Evolutionary conservation across 495 filamentous ascomycete genomes (phyloP).

Genomic region (Paragyromitra xinjiangensis): DNA sequence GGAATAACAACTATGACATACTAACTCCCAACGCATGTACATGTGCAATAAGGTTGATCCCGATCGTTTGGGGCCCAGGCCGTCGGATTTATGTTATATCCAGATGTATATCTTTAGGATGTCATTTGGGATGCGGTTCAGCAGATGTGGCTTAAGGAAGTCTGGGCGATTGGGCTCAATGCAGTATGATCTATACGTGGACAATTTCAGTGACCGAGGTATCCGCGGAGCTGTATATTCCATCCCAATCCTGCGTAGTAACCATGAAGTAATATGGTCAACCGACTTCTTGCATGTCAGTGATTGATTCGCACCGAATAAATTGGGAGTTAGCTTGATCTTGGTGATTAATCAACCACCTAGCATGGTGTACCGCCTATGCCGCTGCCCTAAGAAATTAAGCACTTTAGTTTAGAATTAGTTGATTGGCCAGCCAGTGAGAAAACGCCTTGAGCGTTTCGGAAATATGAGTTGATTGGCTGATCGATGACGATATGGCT

Average conservation of each 20-base stretch:
- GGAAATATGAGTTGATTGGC: conserved; percentile 2
- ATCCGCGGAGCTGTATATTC: not conserved
- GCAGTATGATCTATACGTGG: conserved; percentile 7
- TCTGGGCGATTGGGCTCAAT: conserved; percentile 20
- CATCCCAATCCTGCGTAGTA: not conserved
- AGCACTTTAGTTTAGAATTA: not conserved
- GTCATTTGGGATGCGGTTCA: not conserved
- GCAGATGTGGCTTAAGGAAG: conserved; percentile 8
- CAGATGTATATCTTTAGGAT: not conserved
- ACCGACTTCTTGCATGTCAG: conserved; percentile 1
- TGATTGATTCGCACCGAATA: conserved; percentile 9
- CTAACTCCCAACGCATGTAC: not conserved
- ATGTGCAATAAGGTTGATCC: conserved; percentile 25
- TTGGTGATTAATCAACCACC: conserved; percentile 12
- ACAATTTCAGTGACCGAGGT: not conserved
- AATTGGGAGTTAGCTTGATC: not conserved
- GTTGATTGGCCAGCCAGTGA: not conserved
- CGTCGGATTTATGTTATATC: conserved; percentile 8
- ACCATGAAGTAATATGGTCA: conserved; percentile 33
- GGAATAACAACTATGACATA: conserved; percentile 5
- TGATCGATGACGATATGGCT: conserved; percentile 17
- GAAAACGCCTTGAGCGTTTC: conserved; percentile 29
- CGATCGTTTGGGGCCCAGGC: conserved; percentile 16
- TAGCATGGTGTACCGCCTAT: not conserved
- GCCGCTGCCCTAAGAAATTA: not conserved